A percentile compares a stretch with the other conserved stretches of the same genome.
Conservation (phyloP, 1,284 basidiomycete species). For the Malassezia slooffiae region DNA sequence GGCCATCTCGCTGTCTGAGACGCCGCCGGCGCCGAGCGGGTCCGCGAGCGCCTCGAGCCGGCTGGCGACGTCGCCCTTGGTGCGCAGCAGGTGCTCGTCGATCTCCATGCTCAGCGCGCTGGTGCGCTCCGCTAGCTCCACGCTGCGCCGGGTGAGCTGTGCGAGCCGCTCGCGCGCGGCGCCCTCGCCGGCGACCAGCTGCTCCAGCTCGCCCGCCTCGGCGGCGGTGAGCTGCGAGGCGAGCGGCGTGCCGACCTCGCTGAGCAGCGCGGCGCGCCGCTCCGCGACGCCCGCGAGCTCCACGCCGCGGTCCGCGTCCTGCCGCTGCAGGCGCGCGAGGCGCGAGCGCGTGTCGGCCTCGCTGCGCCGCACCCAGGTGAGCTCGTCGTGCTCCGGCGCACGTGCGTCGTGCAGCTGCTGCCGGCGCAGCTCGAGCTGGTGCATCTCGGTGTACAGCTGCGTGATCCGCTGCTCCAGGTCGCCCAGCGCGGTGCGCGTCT, state of each 20-base stretch:
- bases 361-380: conserved; percentile 57
- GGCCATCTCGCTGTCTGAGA: conserved; percentile 64
- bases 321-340: conserved; percentile 58
- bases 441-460: conserved; percentile 61
- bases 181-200: conserved; percentile 67
- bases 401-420: conserved; percentile 61
- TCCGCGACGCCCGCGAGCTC: conserved; percentile 58
- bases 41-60: conserved; percentile 65
- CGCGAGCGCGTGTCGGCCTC: conserved; percentile 61
- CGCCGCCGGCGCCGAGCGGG: conserved; percentile 54
- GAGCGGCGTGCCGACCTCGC: conserved; percentile 68
- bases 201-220: conserved; percentile 62
- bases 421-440: conserved; percentile 61
- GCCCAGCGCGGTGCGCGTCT: conserved; percentile 62
- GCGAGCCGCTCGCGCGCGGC: conserved; percentile 60
- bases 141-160: conserved; percentile 52
- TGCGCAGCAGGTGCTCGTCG: conserved; percentile 70
- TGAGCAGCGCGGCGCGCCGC: conserved; percentile 56
- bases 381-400: conserved; percentile 59
- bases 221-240: conserved; percentile 60
- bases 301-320: conserved; percentile 61
- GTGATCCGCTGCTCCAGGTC: conserved; percentile 81
- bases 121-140: conserved; percentile 54
- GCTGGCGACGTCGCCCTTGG: conserved; percentile 62
- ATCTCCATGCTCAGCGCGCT: conserved; percentile 82